phyloP scores from a whole-genome alignment of 164 flowering plant species.

The Tetracentron sinense region DNA sequence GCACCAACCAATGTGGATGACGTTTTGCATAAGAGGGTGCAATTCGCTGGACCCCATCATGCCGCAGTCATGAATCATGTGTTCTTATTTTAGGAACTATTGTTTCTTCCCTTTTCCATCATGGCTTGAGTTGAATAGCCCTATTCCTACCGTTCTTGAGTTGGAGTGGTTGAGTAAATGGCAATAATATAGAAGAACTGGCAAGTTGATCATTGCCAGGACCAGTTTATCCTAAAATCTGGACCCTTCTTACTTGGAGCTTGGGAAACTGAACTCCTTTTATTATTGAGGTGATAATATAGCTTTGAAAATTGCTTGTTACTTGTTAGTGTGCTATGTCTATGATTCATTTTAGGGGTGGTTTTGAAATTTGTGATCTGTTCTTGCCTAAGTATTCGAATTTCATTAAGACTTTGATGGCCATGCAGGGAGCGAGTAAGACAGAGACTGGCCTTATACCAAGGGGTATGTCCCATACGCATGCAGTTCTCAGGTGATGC shows the following conservation, averaged over 20 bases:
- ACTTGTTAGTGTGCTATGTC: background rate
- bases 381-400: background rate
- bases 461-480: conserved; percentile 87
- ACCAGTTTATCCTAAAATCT: too few species aligned
- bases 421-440: conserved; percentile 72
- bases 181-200: too few species aligned
- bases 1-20: too few species aligned
- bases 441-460: conserved; percentile 87
- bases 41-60: too few species aligned
- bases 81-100: too few species aligned
- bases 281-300: background rate
- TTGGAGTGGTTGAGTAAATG: too few species aligned
- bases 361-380: background rate
- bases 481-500: conserved; percentile 88
- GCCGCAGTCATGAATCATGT: too few species aligned
- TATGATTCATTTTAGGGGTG: background rate
- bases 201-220: too few species aligned
- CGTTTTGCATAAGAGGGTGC: too few species aligned
- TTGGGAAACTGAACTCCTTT: background rate
- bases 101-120: too few species aligned
- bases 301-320: background rate
- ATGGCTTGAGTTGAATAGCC: too few species aligned
- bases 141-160: too few species aligned
- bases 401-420: conserved; percentile 7
- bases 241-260: background rate